Percentiles rank a stretch among this genome's conserved stretches.
These are phyloP conservation scores for Graphilbum fragrans DNA, from an alignment of 2,329 filamentous ascomycete species.

Conservation along the genomic window DNA sequence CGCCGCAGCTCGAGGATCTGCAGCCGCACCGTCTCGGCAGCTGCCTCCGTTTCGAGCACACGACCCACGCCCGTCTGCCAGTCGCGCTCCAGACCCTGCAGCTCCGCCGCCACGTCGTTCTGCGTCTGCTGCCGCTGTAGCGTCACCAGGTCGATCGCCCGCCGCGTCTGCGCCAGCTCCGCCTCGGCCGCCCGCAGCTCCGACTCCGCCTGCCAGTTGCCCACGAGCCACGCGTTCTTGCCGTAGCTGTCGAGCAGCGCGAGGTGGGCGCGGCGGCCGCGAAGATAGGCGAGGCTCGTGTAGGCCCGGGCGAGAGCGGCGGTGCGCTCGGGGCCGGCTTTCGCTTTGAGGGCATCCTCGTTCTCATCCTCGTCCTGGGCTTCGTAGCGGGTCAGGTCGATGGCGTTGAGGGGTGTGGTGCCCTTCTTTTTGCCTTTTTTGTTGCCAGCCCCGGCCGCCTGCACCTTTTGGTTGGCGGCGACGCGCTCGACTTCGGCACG, in stretches of 20 bases:
- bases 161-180: slow-evolving; percentile 57
- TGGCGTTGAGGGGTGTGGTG: slow-evolving; percentile 39
- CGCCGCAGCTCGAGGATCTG: slow-evolving; percentile 55
- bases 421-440: slow-evolving; percentile 2
- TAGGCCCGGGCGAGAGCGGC: slow-evolving; percentile 46
- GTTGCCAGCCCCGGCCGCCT: too few species aligned
- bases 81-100: slow-evolving; percentile 54
- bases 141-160: slow-evolving; percentile 63
- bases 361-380: slow-evolving; percentile 39
- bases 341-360: slow-evolving; percentile 11
- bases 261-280: slow-evolving; percentile 42
- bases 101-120: slow-evolving; percentile 58
- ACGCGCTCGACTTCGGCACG: slow-evolving; percentile 57
- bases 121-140: slow-evolving; percentile 57
- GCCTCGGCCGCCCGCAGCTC: slow-evolving; percentile 57
- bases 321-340: slow-evolving; percentile 45
- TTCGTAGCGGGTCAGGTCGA: slow-evolving; percentile 78
- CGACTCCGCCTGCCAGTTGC: slow-evolving; percentile 69
- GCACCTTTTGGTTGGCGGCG: slow-evolving; percentile 20
- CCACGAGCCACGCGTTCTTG: slow-evolving; percentile 83
- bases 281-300: slow-evolving; percentile 38
- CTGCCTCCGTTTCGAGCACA: slow-evolving; percentile 78
- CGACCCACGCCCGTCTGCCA: slow-evolving; percentile 72
- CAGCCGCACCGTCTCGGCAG: slow-evolving; percentile 57
- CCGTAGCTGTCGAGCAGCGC: slow-evolving; percentile 68